Conservation (phyloP, 2,329 filamentous ascomycete species). For the Dissoconium aciculare region DNA sequence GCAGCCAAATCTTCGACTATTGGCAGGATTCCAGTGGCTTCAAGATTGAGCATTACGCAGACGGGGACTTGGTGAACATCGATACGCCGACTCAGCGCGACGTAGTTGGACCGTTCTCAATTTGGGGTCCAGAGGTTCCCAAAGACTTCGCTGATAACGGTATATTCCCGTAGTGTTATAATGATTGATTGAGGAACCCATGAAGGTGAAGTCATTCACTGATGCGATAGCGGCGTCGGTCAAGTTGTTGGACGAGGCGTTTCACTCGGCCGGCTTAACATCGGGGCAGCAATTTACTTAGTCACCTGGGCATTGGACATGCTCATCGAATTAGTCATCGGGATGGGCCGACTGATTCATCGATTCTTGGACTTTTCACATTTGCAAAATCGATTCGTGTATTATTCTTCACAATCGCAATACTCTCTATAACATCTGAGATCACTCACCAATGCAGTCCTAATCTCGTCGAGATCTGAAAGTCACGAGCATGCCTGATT, state of each 20-base stretch:
- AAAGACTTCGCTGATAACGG: constrained; percentile 3
- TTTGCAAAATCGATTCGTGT: too few relatives aligned
- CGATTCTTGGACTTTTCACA: too few relatives aligned
- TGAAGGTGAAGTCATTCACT: too few relatives aligned
- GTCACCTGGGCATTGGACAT: too few relatives aligned
- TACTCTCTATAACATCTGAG: neutral
- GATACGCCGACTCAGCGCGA: constrained; percentile 27
- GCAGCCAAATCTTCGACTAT: constrained; percentile 51
- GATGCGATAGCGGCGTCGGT: too few relatives aligned
- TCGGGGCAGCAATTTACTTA: too few relatives aligned
- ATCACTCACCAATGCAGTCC: neutral
- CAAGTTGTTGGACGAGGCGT: too few relatives aligned
- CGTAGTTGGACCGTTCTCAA: constrained; percentile 3
- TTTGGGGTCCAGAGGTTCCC: constrained; percentile 6
- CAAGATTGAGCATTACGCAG: constrained; percentile 44
- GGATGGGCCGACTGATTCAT: too few relatives aligned
- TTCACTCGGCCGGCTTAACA: too few relatives aligned
- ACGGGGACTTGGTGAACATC: constrained; percentile 49
- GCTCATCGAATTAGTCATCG: too few relatives aligned
- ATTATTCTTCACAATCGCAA: too few relatives aligned
- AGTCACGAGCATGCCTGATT: constrained; percentile 10
- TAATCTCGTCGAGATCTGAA: constrained; percentile 3
- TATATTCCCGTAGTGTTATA: neutral
- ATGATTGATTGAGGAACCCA: too few relatives aligned
- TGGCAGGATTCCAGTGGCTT: constrained; percentile 40